Conservation (phyloP, 2,329 filamentous ascomycete species). For the Trichoderma asperellum region DNA sequence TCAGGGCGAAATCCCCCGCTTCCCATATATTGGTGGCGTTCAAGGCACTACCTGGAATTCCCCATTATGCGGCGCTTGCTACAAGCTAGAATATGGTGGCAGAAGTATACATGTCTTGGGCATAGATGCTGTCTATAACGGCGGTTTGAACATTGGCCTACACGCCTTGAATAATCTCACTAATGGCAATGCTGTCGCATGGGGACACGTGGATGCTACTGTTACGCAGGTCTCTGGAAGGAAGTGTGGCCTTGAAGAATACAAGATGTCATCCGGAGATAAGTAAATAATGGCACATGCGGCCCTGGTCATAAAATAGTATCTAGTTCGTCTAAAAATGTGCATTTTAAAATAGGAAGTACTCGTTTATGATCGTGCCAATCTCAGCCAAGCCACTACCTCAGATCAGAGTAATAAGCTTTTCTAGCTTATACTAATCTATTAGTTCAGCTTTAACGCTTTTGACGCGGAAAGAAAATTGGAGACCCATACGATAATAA, state of each 20-base stretch:
- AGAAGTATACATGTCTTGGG: constrained; percentile 58
- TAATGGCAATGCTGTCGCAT: constrained; percentile 50
- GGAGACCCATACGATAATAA: too few species aligned
- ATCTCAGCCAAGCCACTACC: too few species aligned
- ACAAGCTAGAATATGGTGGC: constrained; percentile 55
- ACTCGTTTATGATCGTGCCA: too few species aligned
- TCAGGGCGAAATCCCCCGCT: constrained; percentile 54
- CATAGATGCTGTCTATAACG: constrained; percentile 54
- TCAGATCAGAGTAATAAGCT: too few species aligned
- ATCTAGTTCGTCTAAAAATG: not conserved
- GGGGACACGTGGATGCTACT: constrained; percentile 58
- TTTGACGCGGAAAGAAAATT: too few species aligned
- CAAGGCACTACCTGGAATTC: constrained; percentile 62
- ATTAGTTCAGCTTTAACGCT: too few species aligned
- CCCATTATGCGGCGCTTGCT: constrained; percentile 62
- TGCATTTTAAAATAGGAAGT: not conserved
- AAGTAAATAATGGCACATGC: not conserved
- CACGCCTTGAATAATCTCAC: constrained; percentile 61
- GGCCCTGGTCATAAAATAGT: not conserved
- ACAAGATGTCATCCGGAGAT: not conserved
- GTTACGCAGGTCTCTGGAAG: constrained; percentile 48
- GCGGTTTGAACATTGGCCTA: constrained; percentile 59
- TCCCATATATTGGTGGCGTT: constrained; percentile 60
- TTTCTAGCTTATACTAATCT: too few species aligned
- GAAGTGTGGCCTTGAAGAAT: constrained; percentile 45